These are phyloP conservation scores for Lodderomyces oxycetoniae DNA, from an alignment of 1,139 yeast genomes.

Conservation along the genomic window DNA sequence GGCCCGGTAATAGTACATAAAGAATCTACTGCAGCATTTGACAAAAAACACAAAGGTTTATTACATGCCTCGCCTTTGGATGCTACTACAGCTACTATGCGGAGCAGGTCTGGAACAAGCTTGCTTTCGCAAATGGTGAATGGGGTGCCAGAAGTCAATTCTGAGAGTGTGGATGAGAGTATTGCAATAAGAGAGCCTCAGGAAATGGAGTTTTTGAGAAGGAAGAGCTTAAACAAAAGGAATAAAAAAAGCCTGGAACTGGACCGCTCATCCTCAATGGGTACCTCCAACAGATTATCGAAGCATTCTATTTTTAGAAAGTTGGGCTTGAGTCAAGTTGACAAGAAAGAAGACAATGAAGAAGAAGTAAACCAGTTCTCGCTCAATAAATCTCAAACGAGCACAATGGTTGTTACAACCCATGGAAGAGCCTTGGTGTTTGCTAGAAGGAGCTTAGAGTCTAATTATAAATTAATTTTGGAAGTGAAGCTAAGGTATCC, in stretches of 20 bases:
- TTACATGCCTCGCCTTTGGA: conserved; percentile 61
- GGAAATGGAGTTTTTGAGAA: conserved; percentile 19
- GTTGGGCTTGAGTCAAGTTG: conserved; percentile 23
- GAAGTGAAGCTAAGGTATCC: conserved; percentile 48
- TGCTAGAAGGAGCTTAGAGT: conserved; percentile 29
- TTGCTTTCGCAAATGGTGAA: conserved; percentile 55
- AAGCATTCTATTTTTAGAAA: conserved; percentile 26
- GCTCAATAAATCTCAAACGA: conserved; percentile 34
- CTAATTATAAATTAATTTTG: conserved; percentile 34
- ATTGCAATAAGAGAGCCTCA: conserved; percentile 28
- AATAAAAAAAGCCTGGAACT: conserved; percentile 10
- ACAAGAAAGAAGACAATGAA: conserved; percentile 12
- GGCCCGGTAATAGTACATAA: conserved; percentile 47
- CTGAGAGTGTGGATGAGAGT: conserved; percentile 20
- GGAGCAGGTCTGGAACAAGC: conserved; percentile 20
- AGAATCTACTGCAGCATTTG: conserved; percentile 45
- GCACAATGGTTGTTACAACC: conserved; percentile 51
- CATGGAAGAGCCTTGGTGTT: conserved; percentile 55
- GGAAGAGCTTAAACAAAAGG: conserved; percentile 9
- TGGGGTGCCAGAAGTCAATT: conserved; percentile 26
- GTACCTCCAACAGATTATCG: conserved; percentile 4
- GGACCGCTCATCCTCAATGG: conserved; percentile 9
- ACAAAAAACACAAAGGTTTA: conserved; percentile 52
- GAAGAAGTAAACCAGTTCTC: conserved; percentile 22
- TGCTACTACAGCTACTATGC: conserved; percentile 23